Base-by-base conservation (phyloP, 75 land plant species). In the Picea glauca region DNA sequence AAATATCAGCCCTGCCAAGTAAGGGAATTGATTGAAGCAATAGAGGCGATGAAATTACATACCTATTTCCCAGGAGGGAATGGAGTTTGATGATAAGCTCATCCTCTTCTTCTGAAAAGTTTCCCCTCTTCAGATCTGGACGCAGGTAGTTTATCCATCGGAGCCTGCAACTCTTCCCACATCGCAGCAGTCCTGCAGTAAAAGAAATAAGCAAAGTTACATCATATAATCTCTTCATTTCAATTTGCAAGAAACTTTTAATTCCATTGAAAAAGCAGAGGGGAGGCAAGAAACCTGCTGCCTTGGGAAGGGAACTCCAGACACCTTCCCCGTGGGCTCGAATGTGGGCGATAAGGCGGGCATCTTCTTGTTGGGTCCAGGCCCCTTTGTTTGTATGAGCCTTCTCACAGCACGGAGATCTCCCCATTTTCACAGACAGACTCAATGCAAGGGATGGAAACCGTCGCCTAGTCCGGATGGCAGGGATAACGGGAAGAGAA, bases 341-440 rank as follows among this genome's bases (percentile, higher is more conserved):
- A 32, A 87, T 85, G 76, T 80, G 78, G 23, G 83, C 87, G 50
- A 78, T 68, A 26, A 87, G 83, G 65, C 81, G 85, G 35, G 83
- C 80, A 74, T 87, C 88, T 80, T 87, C 88, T 80, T 84, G 80
- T 35, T 83, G 83, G 31, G 83, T 85, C 88, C 88, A 87, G 3
- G 88, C 87, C 32, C 88, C 88, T 15, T 80, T 43, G 76, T 87
- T 87, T 26, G 85, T 83, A 18, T 72, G 65, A 33, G 78, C 83
- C 62, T 87, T 84, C 67, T 81, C 83, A 75, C 88, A 87, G 74
- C 87, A 78, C 0, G 80, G 83, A 13, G 88, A 83, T 65, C 87
- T 73, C 4, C 81, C 87, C 88, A 87, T 87, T 1, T 50, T 50
- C 11, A 9, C 1, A 43, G 12, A 50, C 5, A 40, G 43, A 40